Conservation (phyloP, 495 filamentous ascomycete species). For the Podospora comata region DNA sequence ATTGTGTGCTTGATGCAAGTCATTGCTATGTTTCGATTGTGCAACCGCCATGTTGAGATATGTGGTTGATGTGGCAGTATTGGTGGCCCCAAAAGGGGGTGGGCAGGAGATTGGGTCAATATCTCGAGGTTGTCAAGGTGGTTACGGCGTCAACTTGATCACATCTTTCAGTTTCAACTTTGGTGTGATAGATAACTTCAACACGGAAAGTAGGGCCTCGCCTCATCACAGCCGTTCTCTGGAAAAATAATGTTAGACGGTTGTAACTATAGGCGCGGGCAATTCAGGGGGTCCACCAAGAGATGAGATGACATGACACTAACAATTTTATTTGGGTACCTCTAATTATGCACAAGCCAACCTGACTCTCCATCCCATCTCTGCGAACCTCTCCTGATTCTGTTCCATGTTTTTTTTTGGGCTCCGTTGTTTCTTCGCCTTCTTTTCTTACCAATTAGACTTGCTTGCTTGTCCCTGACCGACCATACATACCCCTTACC, state of each 20-base stretch:
- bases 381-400: background rate
- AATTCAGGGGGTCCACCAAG: conserved; percentile 6
- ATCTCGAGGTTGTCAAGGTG: background rate
- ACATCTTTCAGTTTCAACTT: background rate
- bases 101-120: conserved; percentile 1
- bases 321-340: conserved; percentile 18
- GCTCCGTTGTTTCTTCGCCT: conserved; percentile 6
- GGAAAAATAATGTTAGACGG: background rate
- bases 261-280: background rate
- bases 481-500: conserved; percentile 1
- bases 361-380: background rate
- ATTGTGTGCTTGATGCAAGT: background rate
- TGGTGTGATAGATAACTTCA: background rate
- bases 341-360: conserved; percentile 14
- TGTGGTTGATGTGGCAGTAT: background rate
- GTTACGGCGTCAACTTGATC: conserved; percentile 11
- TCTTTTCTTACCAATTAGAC: background rate
- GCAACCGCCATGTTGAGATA: background rate
- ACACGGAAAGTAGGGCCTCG: background rate
- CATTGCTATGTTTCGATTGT: background rate
- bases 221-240: background rate
- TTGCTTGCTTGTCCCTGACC: background rate
- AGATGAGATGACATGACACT: conserved; percentile 21
- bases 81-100: background rate
- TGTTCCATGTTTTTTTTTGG: background rate